Evolutionary conservation across 192 early-diverging fungal species (phyloP).

Genomic region (Tieghemiomyces parasiticus): DNA sequence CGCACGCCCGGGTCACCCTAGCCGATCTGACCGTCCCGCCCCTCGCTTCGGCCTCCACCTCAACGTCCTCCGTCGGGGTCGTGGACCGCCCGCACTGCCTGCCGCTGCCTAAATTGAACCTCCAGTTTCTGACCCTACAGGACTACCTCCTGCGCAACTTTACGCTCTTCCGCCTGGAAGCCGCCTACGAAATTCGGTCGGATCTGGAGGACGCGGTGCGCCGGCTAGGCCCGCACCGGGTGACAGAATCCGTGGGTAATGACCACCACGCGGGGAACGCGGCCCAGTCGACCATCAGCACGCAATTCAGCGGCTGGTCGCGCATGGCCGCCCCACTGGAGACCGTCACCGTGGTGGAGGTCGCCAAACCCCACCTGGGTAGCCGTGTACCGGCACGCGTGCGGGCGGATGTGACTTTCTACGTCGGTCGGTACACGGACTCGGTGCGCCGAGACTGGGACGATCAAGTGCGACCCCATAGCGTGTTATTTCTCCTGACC

Average conservation of each 20-base stretch:
- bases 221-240: constrained; percentile 47
- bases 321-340: constrained; percentile 73
- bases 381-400: constrained; percentile 47
- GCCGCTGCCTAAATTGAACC: constrained; percentile 73
- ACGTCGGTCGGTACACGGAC: constrained; percentile 48
- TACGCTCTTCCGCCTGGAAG: constrained; percentile 69
- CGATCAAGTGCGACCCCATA: constrained; percentile 50
- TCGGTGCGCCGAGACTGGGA: constrained; percentile 82
- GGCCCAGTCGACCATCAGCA: too few relatives aligned
- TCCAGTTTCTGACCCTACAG: constrained; percentile 85
- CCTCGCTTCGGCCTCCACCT: not conserved
- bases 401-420: constrained; percentile 63
- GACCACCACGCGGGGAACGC: too few relatives aligned
- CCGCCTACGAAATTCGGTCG: constrained; percentile 66
- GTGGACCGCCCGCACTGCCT: constrained; percentile 11
- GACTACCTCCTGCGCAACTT: constrained; percentile 87
- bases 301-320: constrained; percentile 75
- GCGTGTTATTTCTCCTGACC: constrained; percentile 76
- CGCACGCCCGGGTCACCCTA: constrained; percentile 5
- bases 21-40: not conserved
- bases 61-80: too few relatives aligned
- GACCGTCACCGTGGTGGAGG: constrained; percentile 50
- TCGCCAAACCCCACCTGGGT: constrained; percentile 52
- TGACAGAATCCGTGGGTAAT: not conserved
- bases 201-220: constrained; percentile 79